Conservation (phyloP, 257 asterid genomes). For the Jasminum sambac region DNA sequence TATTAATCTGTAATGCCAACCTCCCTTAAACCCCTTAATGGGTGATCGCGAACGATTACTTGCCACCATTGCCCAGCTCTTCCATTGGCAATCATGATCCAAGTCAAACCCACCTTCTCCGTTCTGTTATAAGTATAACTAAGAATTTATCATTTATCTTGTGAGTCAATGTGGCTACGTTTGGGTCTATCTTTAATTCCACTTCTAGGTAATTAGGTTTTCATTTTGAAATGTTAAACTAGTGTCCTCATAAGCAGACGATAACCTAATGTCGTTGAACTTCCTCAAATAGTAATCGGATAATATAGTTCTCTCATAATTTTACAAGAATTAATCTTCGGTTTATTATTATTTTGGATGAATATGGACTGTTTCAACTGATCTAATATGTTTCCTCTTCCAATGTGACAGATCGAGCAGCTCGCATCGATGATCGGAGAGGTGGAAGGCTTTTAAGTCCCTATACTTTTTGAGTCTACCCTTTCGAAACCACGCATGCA, state of each 20-base stretch:
- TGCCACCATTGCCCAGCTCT: neutral
- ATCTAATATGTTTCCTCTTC: neutral
- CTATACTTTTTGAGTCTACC: conserved; percentile 6
- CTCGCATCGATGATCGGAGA: neutral
- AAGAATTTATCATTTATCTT: neutral
- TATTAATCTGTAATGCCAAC: neutral
- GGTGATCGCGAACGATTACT: conserved; percentile 41
- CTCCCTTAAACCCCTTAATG: conserved; percentile 2
- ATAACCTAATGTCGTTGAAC: neutral
- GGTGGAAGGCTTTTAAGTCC: neutral
- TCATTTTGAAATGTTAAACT: neutral
- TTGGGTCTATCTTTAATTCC: neutral
- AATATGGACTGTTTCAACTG: neutral
- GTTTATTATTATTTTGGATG: neutral
- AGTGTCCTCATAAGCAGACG: neutral
- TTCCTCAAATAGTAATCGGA: neutral
- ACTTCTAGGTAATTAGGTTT: neutral
- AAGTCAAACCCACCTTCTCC: neutral
- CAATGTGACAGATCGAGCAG: conserved; percentile 1
- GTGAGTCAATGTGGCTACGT: neutral
- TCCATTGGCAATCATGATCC: neutral
- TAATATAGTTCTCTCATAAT: neutral
- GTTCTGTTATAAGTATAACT: neutral
- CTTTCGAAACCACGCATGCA: neutral
- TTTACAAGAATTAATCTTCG: neutral